Percentiles rank a stretch among this genome's conserved stretches.
These are phyloP conservation scores for Hylodesmum podocarpum DNA, from an alignment of 306 rosid species.

Conservation along the genomic window DNA sequence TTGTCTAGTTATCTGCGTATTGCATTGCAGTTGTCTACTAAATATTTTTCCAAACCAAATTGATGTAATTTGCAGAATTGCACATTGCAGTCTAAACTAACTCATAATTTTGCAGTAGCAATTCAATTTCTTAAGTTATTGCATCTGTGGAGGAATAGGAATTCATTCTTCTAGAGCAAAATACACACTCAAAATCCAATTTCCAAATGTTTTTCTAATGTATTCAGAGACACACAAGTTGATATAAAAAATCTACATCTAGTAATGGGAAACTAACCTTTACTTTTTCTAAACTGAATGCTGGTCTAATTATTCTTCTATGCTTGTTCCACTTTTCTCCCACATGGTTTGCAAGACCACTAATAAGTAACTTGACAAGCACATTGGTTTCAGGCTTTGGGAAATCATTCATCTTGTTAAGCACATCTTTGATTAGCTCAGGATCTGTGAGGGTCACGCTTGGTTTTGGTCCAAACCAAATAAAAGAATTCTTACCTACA, in stretches of 20 bases:
- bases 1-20: too few species aligned
- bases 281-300: not conserved
- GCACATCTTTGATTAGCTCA: not conserved
- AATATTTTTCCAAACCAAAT: too few species aligned
- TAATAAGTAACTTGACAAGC: not conserved
- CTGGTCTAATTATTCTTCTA: not conserved
- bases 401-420: not conserved
- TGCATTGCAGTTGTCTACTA: too few species aligned
- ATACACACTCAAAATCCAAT: not conserved
- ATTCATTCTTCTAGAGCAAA: not conserved
- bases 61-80: not conserved
- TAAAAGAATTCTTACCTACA: not conserved
- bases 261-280: not conserved
- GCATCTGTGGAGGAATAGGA: not conserved
- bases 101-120: not conserved
- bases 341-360: not conserved
- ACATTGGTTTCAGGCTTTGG: not conserved
- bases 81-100: not conserved
- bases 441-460: not conserved
- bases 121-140: not conserved
- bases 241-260: not conserved
- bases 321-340: not conserved
- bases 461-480: not conserved
- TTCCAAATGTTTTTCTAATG: not conserved
- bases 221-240: not conserved